phyloP scores from a whole-genome alignment of 176 grass and related monocot genomes.

The Bromus sterilis region DNA sequence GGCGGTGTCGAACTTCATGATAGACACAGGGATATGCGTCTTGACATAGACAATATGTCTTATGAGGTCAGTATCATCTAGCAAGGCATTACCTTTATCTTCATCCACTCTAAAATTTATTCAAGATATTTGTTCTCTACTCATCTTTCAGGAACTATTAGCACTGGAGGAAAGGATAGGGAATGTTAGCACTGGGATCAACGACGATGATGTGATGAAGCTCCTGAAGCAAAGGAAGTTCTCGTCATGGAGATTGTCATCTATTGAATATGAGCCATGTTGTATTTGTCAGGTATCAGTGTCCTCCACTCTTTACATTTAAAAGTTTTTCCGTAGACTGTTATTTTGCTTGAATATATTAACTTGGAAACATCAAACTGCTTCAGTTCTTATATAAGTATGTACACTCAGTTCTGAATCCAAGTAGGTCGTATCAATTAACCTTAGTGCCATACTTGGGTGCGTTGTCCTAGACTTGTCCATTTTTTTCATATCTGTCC shows the following conservation, averaged over 20 bases:
- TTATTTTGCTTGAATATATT: neutral
- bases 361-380: neutral
- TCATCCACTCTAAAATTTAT: slow-evolving; percentile 1
- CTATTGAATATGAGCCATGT: slow-evolving; percentile 43
- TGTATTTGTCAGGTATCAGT: slow-evolving; percentile 79
- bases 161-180: slow-evolving; percentile 74
- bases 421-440: neutral
- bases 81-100: neutral
- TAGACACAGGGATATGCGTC: slow-evolving; percentile 63
- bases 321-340: neutral
- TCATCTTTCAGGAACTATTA: slow-evolving; percentile 54
- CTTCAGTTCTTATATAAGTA: slow-evolving; percentile 1
- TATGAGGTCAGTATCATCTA: slow-evolving; percentile 52
- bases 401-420: neutral
- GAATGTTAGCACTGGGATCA: slow-evolving; percentile 62
- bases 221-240: slow-evolving; percentile 48
- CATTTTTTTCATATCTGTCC: neutral
- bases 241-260: slow-evolving; percentile 42
- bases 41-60: slow-evolving; percentile 83
- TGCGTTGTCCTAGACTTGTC: neutral
- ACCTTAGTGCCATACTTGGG: neutral
- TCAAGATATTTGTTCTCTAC: neutral
- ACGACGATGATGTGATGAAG: slow-evolving; percentile 38
- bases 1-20: slow-evolving; percentile 46
- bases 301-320: neutral